Percentiles rank a stretch among this genome's conserved stretches.
These are phyloP conservation scores for Globisporangium barbulae DNA, from an alignment of 352 stramenopile genomes.

Conservation along the genomic window DNA sequence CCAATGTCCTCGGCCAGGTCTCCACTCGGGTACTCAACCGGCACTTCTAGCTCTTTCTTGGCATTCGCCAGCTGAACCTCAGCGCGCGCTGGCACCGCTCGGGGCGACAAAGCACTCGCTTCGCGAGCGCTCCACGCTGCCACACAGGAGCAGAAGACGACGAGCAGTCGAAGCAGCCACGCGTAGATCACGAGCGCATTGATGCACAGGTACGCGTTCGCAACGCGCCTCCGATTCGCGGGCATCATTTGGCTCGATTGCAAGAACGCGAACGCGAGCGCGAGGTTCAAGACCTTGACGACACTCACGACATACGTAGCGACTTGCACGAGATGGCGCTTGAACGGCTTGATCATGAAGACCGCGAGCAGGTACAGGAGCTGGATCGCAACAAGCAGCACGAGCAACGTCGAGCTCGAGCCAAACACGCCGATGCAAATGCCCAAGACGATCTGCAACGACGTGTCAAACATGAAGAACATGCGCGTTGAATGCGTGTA, in stretches of 20 bases:
- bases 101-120: background rate
- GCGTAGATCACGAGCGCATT: conserved; percentile 28
- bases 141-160: conserved; percentile 22
- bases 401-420: conserved; percentile 26
- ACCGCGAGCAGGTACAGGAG: conserved; percentile 30
- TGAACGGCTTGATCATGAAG: conserved; percentile 33
- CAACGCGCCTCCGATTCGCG: conserved; percentile 14
- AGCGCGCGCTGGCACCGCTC: background rate
- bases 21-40: background rate
- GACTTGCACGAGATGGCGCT: conserved; percentile 12
- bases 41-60: background rate
- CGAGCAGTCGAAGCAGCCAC: conserved; percentile 29
- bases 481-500: conserved; percentile 27
- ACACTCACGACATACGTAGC: conserved; percentile 14
- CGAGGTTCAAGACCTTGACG: conserved; percentile 32
- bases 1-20: background rate
- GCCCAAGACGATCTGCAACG: conserved; percentile 29
- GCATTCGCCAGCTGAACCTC: background rate
- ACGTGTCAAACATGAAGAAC: conserved; percentile 35
- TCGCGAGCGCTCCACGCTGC: conserved; percentile 13
- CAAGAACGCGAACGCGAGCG: conserved; percentile 34
- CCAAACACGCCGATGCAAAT: conserved; percentile 31
- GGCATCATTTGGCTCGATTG: conserved; percentile 19
- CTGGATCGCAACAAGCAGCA: conserved; percentile 30
- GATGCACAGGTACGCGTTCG: conserved; percentile 26